Conservation (phyloP, 352 stramenopile genomes). For the Globisporangium echinulatum region DNA sequence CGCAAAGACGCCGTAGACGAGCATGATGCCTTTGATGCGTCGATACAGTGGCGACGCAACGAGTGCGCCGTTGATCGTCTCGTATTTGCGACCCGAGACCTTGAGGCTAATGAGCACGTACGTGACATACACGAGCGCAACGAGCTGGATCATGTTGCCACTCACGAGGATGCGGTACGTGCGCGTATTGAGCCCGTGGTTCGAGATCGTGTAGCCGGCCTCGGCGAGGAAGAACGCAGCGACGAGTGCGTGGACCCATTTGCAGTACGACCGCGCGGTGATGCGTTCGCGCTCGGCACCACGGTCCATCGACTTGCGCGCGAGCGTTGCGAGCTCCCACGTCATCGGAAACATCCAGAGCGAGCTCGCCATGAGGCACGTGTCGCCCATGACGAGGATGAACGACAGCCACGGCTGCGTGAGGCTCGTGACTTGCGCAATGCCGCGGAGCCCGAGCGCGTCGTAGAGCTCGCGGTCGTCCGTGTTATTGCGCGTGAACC, state of each 20-base stretch:
- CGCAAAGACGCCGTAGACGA: constrained; percentile 38
- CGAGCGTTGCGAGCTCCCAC: constrained; percentile 33
- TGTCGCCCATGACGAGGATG: constrained; percentile 34
- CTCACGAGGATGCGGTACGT: constrained; percentile 35
- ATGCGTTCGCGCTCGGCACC: constrained; percentile 20
- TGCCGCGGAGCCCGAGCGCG: constrained; percentile 27
- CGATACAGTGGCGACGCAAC: constrained; percentile 51
- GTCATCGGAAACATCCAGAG: constrained; percentile 50
- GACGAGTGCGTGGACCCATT: constrained; percentile 28
- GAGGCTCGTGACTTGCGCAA: constrained; percentile 30
- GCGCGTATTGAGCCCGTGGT: constrained; percentile 25
- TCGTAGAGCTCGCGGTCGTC: constrained; percentile 26
- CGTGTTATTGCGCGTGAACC: constrained; percentile 4
- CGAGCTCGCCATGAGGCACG: constrained; percentile 30
- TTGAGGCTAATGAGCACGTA: constrained; percentile 38
- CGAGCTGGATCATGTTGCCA: constrained; percentile 33
- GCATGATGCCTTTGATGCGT: constrained; percentile 55
- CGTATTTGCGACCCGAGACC: constrained; percentile 39
- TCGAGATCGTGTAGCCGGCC: constrained; percentile 28
- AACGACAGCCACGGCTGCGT: constrained; percentile 32
- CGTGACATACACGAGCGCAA: constrained; percentile 33
- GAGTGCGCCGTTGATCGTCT: constrained; percentile 31
- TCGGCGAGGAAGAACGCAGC: constrained; percentile 32
- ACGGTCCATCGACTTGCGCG: constrained; percentile 32
- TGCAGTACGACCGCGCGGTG: constrained; percentile 20